Conservation (phyloP, 73 alveolate genomes). For the Paramecium sonneborni region DNA sequence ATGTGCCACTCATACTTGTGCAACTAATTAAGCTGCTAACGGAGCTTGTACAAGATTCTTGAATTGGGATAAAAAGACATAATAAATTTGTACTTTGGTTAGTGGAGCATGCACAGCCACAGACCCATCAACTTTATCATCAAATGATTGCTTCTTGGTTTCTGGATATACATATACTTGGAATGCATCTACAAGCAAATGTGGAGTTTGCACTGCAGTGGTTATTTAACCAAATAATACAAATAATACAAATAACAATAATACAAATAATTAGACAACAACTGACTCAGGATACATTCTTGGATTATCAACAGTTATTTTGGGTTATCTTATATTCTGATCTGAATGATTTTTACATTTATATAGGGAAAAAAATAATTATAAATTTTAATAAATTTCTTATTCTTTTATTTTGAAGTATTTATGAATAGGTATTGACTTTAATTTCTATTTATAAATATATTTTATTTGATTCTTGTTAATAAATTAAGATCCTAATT, state of each 20-base stretch:
- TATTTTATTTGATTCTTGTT: too few species aligned
- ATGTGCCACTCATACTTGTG: constrained; percentile 26
- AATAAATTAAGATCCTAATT: too few species aligned
- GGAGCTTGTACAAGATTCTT: background rate
- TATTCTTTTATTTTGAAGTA: too few species aligned
- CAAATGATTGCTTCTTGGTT: background rate
- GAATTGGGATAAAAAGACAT: background rate
- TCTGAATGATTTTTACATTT: background rate
- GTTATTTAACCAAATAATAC: background rate
- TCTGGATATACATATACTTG: constrained; percentile 15
- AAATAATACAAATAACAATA: background rate
- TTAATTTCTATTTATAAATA: too few species aligned
- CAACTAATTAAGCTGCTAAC: background rate
- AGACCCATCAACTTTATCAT: constrained; percentile 2
- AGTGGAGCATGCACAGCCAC: background rate
- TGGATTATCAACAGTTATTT: background rate
- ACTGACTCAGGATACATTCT: background rate
- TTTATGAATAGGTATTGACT: too few species aligned
- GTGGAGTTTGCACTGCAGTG: background rate
- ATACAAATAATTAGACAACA: background rate
- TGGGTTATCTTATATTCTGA: background rate
- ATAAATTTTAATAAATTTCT: too few species aligned
- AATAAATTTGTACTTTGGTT: background rate
- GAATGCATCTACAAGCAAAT: constrained; percentile 16
- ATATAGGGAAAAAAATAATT: background rate